Conservation (phyloP, 1,284 basidiomycete genomes). For the Cryptococcus sp. region DNA sequence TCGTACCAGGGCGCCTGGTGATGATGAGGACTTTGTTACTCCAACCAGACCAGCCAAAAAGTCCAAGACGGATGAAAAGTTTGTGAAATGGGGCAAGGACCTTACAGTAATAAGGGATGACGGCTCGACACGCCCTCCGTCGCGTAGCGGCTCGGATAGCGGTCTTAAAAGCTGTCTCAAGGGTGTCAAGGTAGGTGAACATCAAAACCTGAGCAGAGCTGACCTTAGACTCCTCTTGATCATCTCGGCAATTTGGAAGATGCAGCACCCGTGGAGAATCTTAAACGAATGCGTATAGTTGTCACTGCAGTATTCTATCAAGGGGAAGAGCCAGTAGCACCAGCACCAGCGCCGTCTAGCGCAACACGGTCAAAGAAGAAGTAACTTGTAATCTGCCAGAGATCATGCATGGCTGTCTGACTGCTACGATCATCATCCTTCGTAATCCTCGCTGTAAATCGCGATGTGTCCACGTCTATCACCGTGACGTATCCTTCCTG, state of each 20-base stretch:
- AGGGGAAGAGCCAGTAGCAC: constrained; percentile 59
- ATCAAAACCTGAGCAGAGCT: constrained; percentile 10
- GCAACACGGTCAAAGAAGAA: constrained; percentile 21
- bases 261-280: constrained; percentile 62
- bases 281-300: constrained; percentile 67
- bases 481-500: constrained; percentile 61
- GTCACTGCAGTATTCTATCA: constrained; percentile 83
- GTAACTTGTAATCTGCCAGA: neutral
- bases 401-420: neutral
- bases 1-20: constrained; percentile 64
- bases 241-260: constrained; percentile 71
- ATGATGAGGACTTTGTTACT: constrained; percentile 77
- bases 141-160: neutral
- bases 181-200: constrained; percentile 61
- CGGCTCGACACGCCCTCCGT: constrained; percentile 16
- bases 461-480: constrained; percentile 66
- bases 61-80: constrained; percentile 54
- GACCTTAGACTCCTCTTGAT: constrained; percentile 66
- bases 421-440: constrained; percentile 51
- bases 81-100: constrained; percentile 77
- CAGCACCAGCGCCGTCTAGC: constrained; percentile 5
- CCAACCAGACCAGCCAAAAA: constrained; percentile 55
- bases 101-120: constrained; percentile 53
- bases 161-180: constrained; percentile 65
- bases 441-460: constrained; percentile 70